These are phyloP conservation scores for Sugiyamaella japonica DNA, from an alignment of 1,139 yeast species.

Conservation along the genomic window DNA sequence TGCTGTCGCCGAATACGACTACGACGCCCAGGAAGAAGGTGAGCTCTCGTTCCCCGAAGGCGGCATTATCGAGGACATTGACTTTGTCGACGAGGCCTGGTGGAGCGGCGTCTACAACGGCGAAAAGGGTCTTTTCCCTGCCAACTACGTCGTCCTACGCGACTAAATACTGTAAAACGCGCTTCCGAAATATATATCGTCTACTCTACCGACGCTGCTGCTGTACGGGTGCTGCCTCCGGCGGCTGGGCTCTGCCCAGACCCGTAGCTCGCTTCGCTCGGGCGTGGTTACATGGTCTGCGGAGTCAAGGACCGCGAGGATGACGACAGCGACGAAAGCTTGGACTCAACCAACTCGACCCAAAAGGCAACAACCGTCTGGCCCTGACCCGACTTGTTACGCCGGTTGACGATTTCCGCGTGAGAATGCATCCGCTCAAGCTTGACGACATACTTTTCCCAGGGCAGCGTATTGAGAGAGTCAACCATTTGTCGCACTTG, in stretches of 20 bases:
- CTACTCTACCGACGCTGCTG: too few species aligned
- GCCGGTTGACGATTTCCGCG: conserved; percentile 61
- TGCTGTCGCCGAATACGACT: conserved; percentile 82
- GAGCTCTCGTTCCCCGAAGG: conserved; percentile 84
- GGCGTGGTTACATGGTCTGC: not conserved
- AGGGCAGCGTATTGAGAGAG: conserved; percentile 58
- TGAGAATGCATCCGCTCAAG: conserved; percentile 71
- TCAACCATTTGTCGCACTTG: conserved; percentile 53
- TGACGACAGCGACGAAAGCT: not conserved
- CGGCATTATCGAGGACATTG: conserved; percentile 76
- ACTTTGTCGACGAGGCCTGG: conserved; percentile 94
- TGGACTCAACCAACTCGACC: conserved; percentile 23
- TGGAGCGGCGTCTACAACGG: conserved; percentile 88
- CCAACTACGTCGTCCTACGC: conserved; percentile 68
- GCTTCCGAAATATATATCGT: conserved; percentile 1
- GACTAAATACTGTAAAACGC: conserved; percentile 27
- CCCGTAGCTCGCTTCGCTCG: not conserved
- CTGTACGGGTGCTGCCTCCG: not conserved
- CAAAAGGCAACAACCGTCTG: conserved; percentile 32
- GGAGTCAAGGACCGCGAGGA: not conserved
- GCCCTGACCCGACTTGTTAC: conserved; percentile 38
- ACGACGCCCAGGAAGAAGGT: conserved; percentile 87
- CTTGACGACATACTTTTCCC: conserved; percentile 72
- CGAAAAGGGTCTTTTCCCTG: conserved; percentile 83
- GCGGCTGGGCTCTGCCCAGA: not conserved